Percentiles rank a stretch among this genome's conserved stretches.
Evolutionary conservation across 2,329 filamentous ascomycete species (phyloP).

Genomic region (Rhytidhysteron rufulum): DNA sequence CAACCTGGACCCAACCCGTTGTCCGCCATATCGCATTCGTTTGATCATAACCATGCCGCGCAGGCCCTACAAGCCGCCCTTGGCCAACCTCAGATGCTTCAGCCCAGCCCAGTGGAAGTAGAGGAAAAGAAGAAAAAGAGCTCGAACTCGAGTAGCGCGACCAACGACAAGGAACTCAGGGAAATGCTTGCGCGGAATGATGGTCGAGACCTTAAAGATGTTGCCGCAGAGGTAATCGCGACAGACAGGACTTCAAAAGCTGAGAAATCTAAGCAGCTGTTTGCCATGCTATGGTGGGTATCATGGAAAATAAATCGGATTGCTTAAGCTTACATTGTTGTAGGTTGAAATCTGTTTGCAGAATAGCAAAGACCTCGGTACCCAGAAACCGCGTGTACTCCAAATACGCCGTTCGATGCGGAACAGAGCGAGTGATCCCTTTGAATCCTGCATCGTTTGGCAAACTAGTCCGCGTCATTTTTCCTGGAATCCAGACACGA

Average conservation of each 20-base stretch:
- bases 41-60: slow-evolving; percentile 18
- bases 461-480: slow-evolving; percentile 93
- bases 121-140: slow-evolving; percentile 54
- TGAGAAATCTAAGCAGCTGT: slow-evolving; percentile 78
- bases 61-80: slow-evolving; percentile 26
- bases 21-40: slow-evolving; percentile 4
- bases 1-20: slow-evolving; percentile 8
- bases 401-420: slow-evolving; percentile 89
- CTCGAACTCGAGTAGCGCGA: slow-evolving; percentile 65
- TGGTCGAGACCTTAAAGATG: slow-evolving; percentile 63
- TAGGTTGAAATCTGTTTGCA: slow-evolving; percentile 72
- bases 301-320: slow-evolving; percentile 7
- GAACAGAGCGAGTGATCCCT: slow-evolving; percentile 88
- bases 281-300: slow-evolving; percentile 81
- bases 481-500: slow-evolving; percentile 89
- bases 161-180: slow-evolving; percentile 77
- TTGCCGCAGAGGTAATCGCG: slow-evolving; percentile 71
- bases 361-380: slow-evolving; percentile 76
- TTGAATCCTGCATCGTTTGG: slow-evolving; percentile 97
- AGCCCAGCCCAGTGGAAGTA: slow-evolving; percentile 24
- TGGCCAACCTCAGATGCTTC: slow-evolving; percentile 19
- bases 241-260: slow-evolving; percentile 78
- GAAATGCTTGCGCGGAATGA: slow-evolving; percentile 69
- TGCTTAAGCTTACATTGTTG: slow-evolving; percentile 19
- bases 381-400: slow-evolving; percentile 91